Base-by-base conservation (phyloP, 345 rosid species). In the Populus deltoides region DNA sequence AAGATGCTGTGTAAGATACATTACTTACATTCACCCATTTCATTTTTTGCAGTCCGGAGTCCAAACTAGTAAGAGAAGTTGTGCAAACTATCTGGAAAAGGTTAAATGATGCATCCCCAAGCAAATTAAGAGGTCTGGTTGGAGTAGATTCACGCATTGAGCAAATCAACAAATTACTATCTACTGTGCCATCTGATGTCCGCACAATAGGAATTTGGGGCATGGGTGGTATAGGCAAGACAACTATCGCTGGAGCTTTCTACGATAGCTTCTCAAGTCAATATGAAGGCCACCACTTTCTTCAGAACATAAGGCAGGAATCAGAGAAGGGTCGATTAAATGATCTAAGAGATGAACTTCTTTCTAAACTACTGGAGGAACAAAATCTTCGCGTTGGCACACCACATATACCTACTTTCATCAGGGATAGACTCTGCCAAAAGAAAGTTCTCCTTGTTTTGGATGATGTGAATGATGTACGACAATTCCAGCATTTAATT, bases 381-480 rank as follows among this genome's bases (percentile, higher is more conserved):
- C 25, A 36, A 57, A 55, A 22, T 11, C 16, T 7, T 2, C 20
- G 1, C 47, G 1, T 41, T 41, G 2, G 47, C 47, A 41, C 47
- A 7, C 47, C 47, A 41, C 47, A 41, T 41, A 41, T 41, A 57
- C 36, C 16, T 5, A 31, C 8, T 35, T 3, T 18, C 18, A 36
- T 15, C 3, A 11, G 2, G 66, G 25, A 73, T 15, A 36, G 17
- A 3, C 41, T 73, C 8, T 1, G 20, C 31, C 66, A 36, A 8
- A 73, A 57, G 18, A 73, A 57, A 24, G 76, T 73, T 33, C 43
- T 73, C 16, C 38, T 57, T 36, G 63, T 73, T 57, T 25, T 75
- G 25, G 78, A 75, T 31, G 71, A 75, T 75, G 78, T 31, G 25
- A 31, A 45, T 27, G 22, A 45, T n/a, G 17, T 8, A 4, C 16